Evolutionary conservation across 805 yeast species (phyloP), one percentile per base, ranked within the genome.

Genomic region (Myxozyma sirexii): DNA sequence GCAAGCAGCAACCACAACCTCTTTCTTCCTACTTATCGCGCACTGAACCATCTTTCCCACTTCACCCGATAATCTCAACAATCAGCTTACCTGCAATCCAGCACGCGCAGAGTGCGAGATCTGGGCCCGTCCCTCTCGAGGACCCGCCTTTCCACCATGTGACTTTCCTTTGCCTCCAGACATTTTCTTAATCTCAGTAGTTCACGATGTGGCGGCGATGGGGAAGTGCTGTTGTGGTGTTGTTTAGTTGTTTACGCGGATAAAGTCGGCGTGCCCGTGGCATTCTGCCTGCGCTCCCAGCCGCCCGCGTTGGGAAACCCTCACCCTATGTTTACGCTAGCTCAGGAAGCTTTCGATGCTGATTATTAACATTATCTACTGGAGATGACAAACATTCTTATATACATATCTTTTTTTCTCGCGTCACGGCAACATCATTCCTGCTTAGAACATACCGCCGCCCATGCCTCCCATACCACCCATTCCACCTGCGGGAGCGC

Each of bases 81-180:
- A n/a, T n/a, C 48, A 33, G 45, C 64, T 15, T 15, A 62, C 66
- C 63, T 68, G 71, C 74, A 91, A 79, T 26, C 97, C 97, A 27
- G 97, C 97, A 75, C 96, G 86, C 8, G 96, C 96, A 4, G 96
- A 89, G 69, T 92, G 96, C 13, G 97, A 88, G 31, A 68, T 58
- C 69, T 88, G 92, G 23, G 93, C 82, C 64, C 83, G 80, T 51
- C 83, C 84, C 59, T 81, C 88, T 75, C 86, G 87, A 74, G 89
- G 89, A 35, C 96, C 90, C 26, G 96, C 86, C 76, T 92, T 92
- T 69, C 97, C 62, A 68, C 98, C 97, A 39, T 68, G 69, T 17
- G 69, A 64, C 76, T 88, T 92, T 62, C 86, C 90, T 84, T 93
- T 93, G 68, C 98, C 79, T 37, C 77, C 97, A 56, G 97, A 88